Evolutionary conservation across 1,284 basidiomycete genomes (phyloP).

Genomic region (Takashimella koratensis): DNA sequence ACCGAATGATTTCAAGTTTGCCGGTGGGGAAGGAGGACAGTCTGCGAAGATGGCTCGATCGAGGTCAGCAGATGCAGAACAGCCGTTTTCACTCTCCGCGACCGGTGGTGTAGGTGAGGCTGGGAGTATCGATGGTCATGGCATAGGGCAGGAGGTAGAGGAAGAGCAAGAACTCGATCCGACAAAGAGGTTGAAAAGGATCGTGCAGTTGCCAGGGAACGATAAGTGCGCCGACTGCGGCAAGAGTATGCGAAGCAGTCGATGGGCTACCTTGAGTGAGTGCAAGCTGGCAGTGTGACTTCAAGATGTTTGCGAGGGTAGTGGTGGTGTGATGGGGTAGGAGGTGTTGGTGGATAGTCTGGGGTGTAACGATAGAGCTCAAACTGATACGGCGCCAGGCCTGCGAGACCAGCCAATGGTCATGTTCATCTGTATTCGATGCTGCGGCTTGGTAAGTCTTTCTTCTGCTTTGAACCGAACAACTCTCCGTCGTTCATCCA

Average conservation of each 20-base stretch:
- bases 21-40: background rate
- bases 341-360: no score
- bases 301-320: no score
- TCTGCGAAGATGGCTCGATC: constrained; percentile 9
- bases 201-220: constrained; percentile 47
- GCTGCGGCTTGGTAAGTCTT: constrained; percentile 46
- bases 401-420: constrained; percentile 48
- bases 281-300: no score
- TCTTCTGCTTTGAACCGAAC: no score
- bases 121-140: constrained; percentile 17
- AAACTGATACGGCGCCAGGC: constrained; percentile 26
- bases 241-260: constrained; percentile 38
- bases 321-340: no score
- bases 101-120: background rate
- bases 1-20: background rate
- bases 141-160: constrained; percentile 3
- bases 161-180: constrained; percentile 25
- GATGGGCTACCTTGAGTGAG: constrained; percentile 48
- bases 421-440: constrained; percentile 55
- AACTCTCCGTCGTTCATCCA: no score
- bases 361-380: no score
- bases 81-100: background rate
- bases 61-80: constrained; percentile 11
- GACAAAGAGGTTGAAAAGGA: constrained; percentile 32
- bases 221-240: constrained; percentile 52